Evolutionary conservation across 2,329 filamentous ascomycete genomes (phyloP).

Genomic region (Xylaria digitata): DNA sequence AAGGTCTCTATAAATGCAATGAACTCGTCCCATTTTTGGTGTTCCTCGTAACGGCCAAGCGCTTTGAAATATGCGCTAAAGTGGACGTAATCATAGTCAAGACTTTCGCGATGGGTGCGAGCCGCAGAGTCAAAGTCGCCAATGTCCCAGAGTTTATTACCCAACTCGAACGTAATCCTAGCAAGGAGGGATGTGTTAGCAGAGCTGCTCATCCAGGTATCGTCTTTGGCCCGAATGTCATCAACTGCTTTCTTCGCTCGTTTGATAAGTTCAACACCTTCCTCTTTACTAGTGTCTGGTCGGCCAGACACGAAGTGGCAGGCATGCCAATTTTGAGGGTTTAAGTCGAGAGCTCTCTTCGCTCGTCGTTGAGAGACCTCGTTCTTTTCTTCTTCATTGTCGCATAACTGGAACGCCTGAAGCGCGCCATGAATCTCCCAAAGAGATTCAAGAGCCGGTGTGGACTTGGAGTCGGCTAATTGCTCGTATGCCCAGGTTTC

Average conservation of each 20-base stretch:
- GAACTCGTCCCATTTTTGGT: slow-evolving; percentile 42
- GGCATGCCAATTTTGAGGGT: slow-evolving; percentile 49
- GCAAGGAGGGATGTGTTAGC: slow-evolving; percentile 47
- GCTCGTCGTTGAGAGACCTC: slow-evolving; percentile 46
- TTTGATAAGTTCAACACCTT: slow-evolving; percentile 44
- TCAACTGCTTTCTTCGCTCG: slow-evolving; percentile 46
- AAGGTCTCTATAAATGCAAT: slow-evolving; percentile 47
- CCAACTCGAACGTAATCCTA: slow-evolving; percentile 48
- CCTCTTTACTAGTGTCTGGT: slow-evolving; percentile 41
- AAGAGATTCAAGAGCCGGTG: slow-evolving; percentile 40
- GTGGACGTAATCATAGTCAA: slow-evolving; percentile 47
- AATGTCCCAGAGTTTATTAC: slow-evolving; percentile 47
- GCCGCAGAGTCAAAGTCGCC: slow-evolving; percentile 44
- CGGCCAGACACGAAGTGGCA: slow-evolving; percentile 48
- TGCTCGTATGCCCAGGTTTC: slow-evolving; percentile 44
- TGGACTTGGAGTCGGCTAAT: slow-evolving; percentile 40
- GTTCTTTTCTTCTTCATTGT: slow-evolving; percentile 36
- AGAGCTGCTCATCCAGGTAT: slow-evolving; percentile 40
- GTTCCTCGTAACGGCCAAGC: slow-evolving; percentile 42
- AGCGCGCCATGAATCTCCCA: slow-evolving; percentile 50
- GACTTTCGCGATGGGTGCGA: slow-evolving; percentile 46
- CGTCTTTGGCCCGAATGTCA: slow-evolving; percentile 33
- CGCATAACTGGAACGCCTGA: slow-evolving; percentile 46
- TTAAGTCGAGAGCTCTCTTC: slow-evolving; percentile 44
- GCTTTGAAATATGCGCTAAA: slow-evolving; percentile 44